Base-by-base conservation (phyloP, 495 filamentous ascomycete genomes). In the Aspergillus cristatus region DNA sequence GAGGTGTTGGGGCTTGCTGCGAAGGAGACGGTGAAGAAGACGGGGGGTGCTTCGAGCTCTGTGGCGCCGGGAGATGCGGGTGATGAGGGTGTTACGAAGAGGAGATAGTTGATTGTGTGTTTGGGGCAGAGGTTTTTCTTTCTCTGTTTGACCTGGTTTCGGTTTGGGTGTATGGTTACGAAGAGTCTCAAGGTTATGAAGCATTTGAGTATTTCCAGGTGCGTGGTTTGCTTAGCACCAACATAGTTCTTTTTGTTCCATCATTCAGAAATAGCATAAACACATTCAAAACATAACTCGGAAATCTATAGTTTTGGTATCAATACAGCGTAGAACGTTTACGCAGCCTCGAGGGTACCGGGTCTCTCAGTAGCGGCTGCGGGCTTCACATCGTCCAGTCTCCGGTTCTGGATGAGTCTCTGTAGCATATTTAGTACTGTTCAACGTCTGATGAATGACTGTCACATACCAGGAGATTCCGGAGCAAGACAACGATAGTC, bases 401-500 rank as follows among this genome's bases (percentile, higher is more conserved):
- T 53, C 42, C 55, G 57, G 50, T 73, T 73, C 42, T 72, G 67
- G 37, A 69, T 67, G 47, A 73, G 63, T 53, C 70, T 53, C 70
- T 73, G 50, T 39, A 45, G 46, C 14, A 24, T 24, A 4, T 8
- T 24, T 24, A 8, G 20, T 24, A 24, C 20, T 24, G 20, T 24
- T 24, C 8, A 24, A 24, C n/a, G n/a, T n/a, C n/a, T n/a, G n/a
- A n/a, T n/a, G n/a, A n/a, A n/a, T n/a, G n/a, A n/a, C n/a, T n/a
- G 20, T 24, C 20, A 71, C 82, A 51, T 65, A 90, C 86, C 58
- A 95, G 66, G 7, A 96, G 64, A 57, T 98, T 98, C 36, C 91
- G 67, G 45, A 96, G 68, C 41, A 98, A 62, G 12, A 97, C 79
- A 8, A 89, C 82, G 55, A 97, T 96, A 1, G 91, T 98, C 17